These are phyloP conservation scores for Neurospora tetrasperma DNA, from an alignment of 495 filamentous ascomycete species.

Conservation along the genomic window DNA sequence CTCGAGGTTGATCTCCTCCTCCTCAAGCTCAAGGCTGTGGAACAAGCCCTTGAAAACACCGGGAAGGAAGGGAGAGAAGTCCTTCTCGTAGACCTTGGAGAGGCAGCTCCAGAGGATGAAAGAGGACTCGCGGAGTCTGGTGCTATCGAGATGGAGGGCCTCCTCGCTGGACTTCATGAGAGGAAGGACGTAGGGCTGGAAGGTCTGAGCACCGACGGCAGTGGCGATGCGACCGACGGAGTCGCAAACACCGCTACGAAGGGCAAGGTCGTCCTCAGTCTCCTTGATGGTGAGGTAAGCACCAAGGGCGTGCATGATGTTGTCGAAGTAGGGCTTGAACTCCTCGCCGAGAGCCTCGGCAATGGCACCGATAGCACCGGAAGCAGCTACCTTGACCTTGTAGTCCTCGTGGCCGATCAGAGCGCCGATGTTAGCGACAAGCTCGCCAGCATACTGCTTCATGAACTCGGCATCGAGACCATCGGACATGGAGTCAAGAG, in stretches of 20 bases:
- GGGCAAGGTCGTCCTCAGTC: constrained; percentile 76
- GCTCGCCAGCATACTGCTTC: constrained; percentile 64
- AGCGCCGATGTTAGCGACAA: constrained; percentile 72
- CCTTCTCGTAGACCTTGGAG: constrained; percentile 85
- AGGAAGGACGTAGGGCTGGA: constrained; percentile 80
- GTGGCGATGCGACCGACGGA: constrained; percentile 84
- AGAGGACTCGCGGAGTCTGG: constrained; percentile 83
- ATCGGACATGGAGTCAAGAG: constrained; percentile 82
- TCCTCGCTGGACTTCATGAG: constrained; percentile 89
- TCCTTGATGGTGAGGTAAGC: constrained; percentile 80
- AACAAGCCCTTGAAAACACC: constrained; percentile 80
- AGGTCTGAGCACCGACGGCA: constrained; percentile 76
- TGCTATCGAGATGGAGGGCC: constrained; percentile 79
- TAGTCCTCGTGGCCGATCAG: constrained; percentile 75
- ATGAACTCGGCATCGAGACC: constrained; percentile 80
- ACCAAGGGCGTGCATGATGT: constrained; percentile 76
- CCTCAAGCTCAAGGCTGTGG: constrained; percentile 78
- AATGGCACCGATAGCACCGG: constrained; percentile 81
- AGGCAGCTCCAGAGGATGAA: constrained; percentile 94
- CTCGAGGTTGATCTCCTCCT: constrained; percentile 72
- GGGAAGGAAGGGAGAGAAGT: constrained; percentile 77
- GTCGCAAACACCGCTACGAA: constrained; percentile 82
- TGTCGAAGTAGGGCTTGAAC: constrained; percentile 83
- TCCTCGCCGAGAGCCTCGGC: constrained; percentile 70
- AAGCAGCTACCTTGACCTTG: constrained; percentile 81